A percentile compares a stretch with the other conserved stretches of the same genome.
These are phyloP conservation scores for Jamesozyma rosinii DNA, from an alignment of 805 yeast genomes.

Conservation along the genomic window DNA sequence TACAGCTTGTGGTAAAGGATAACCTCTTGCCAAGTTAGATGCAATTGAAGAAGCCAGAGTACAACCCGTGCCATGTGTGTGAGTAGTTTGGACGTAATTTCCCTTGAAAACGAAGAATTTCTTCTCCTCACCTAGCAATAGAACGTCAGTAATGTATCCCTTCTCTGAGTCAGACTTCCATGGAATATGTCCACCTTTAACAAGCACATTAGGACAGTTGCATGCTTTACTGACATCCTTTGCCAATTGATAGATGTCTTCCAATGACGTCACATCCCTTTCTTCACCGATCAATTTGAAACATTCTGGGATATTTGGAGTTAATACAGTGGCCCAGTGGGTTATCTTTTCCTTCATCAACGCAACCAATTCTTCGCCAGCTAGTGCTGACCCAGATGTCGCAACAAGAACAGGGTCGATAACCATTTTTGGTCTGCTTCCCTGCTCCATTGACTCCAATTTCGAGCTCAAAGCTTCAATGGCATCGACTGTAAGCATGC, in stretches of 20 bases:
- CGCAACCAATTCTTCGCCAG: slow-evolving; percentile 32
- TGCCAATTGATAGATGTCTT: slow-evolving; percentile 36
- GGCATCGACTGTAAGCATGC: slow-evolving; percentile 57
- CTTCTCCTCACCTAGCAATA: slow-evolving; percentile 38
- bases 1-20: slow-evolving; percentile 40
- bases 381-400: slow-evolving; percentile 61
- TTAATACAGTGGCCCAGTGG: slow-evolving; percentile 48
- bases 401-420: slow-evolving; percentile 82
- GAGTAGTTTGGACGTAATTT: slow-evolving; percentile 36
- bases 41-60: slow-evolving; percentile 76
- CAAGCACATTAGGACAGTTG: slow-evolving; percentile 45
- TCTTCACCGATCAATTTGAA: slow-evolving; percentile 27
- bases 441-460: slow-evolving; percentile 25
- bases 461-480: slow-evolving; percentile 37
- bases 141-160: slow-evolving; percentile 41
- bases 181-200: slow-evolving; percentile 77
- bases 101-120: slow-evolving; percentile 40
- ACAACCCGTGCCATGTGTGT: slow-evolving; percentile 89
- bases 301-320: slow-evolving; percentile 75
- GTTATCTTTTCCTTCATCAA: slow-evolving; percentile 41
- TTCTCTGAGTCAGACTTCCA: slow-evolving; percentile 27
- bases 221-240: slow-evolving; percentile 31
- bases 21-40: slow-evolving; percentile 57
- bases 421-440: slow-evolving; percentile 38
- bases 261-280: slow-evolving; percentile 28